These are phyloP conservation scores for Forsythia viridissima DNA, from an alignment of 257 asterid genomes.

Conservation along the genomic window DNA sequence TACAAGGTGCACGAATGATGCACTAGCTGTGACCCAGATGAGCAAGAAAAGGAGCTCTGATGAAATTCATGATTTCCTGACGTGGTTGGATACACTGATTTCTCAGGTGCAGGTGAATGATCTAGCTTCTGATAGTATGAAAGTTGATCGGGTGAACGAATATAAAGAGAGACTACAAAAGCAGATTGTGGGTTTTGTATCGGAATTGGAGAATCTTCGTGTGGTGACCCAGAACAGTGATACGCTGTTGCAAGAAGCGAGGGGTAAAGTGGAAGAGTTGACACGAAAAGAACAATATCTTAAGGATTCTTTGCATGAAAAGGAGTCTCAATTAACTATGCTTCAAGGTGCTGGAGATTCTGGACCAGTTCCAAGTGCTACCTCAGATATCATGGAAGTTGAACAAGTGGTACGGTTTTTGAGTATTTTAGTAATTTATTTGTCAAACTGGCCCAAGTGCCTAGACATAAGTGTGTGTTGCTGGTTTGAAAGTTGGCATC, in stretches of 20 bases:
- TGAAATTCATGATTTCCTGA: constrained; percentile 67
- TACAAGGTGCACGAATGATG: constrained; percentile 91
- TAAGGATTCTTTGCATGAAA: constrained; percentile 63
- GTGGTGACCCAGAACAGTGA: constrained; percentile 53
- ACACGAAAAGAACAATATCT: constrained; percentile 59
- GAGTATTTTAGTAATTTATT: constrained; percentile 19
- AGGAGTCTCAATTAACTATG: constrained; percentile 67
- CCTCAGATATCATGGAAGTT: constrained; percentile 84
- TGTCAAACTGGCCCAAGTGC: constrained; percentile 14
- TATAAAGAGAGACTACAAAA: constrained; percentile 61
- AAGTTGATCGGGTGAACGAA: constrained; percentile 40
- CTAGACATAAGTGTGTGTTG: constrained; percentile 3
- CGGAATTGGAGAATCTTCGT: constrained; percentile 88
- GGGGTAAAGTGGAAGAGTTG: constrained; percentile 69
- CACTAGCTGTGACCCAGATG: constrained; percentile 69
- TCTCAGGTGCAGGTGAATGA: constrained; percentile 52
- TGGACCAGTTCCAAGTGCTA: constrained; percentile 47
- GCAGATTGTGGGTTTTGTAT: constrained; percentile 59
- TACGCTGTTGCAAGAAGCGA: constrained; percentile 66
- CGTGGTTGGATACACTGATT: constrained; percentile 67
- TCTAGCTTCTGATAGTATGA: constrained; percentile 40
- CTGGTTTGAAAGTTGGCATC: background rate
- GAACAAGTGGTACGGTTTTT: constrained; percentile 72
- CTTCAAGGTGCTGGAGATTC: constrained; percentile 65
- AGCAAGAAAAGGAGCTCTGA: constrained; percentile 58